Conservation (phyloP, 2,329 filamentous ascomycete genomes). For the Aaosphaeria pasadenensis region DNA sequence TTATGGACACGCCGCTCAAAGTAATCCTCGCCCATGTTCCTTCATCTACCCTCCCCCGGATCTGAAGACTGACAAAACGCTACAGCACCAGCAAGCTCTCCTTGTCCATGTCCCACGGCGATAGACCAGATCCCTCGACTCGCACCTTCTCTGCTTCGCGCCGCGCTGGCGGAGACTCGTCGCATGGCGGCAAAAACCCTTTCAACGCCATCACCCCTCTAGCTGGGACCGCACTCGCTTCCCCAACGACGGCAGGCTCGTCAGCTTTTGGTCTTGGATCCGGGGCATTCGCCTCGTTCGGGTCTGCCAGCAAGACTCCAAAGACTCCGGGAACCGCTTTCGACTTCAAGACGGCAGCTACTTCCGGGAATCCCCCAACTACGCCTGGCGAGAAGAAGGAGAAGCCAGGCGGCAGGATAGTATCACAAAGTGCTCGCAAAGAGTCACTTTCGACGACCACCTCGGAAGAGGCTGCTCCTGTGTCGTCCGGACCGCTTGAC, state of each 20-base stretch:
- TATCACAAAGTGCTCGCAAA: constrained; percentile 33
- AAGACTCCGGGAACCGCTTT: constrained; percentile 81
- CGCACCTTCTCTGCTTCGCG: constrained; percentile 66
- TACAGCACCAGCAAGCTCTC: constrained; percentile 84
- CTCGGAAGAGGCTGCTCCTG: constrained; percentile 34
- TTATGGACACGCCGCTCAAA: constrained; percentile 81
- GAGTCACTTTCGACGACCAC: constrained; percentile 25
- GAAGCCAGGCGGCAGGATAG: constrained; percentile 24
- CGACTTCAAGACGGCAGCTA: constrained; percentile 64
- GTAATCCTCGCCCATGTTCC: constrained; percentile 43
- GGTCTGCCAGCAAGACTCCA: constrained; percentile 75
- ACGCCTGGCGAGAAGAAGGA: constrained; percentile 61
- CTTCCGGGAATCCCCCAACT: constrained; percentile 46
- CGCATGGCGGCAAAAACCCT: constrained; percentile 73
- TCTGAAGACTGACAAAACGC: constrained; percentile 24
- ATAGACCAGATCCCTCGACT: constrained; percentile 52
- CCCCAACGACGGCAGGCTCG: constrained; percentile 73
- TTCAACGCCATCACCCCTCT: constrained; percentile 74
- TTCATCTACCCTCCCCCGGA: constrained; percentile 2
- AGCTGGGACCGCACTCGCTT: constrained; percentile 62
- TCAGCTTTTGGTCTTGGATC: constrained; percentile 92
- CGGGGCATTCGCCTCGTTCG: constrained; percentile 95
- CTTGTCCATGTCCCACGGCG: constrained; percentile 66
- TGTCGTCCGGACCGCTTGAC: constrained; percentile 39
- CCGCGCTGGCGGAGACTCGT: constrained; percentile 73